A percentile compares a stretch with the other conserved stretches of the same genome.
These are phyloP conservation scores for Nakataea oryzae DNA, from an alignment of 2,329 filamentous ascomycete genomes.

Conservation along the genomic window DNA sequence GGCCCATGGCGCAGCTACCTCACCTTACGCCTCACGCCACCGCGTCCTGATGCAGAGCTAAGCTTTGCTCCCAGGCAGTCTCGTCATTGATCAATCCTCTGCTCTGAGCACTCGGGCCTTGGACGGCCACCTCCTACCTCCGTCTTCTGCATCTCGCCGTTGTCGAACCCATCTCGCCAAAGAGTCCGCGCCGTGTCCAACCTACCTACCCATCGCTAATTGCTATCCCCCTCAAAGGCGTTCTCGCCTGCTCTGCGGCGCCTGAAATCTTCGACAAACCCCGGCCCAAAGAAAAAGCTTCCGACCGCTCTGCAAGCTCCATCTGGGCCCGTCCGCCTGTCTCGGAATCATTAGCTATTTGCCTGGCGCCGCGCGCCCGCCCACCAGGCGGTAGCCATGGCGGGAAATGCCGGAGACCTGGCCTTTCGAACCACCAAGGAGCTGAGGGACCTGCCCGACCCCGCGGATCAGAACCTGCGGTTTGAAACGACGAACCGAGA, in stretches of 20 bases:
- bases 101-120: not conserved
- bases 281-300: too few relatives aligned
- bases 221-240: too few relatives aligned
- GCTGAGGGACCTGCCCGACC: slow-evolving; percentile 9
- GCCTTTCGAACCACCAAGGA: slow-evolving; percentile 2
- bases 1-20: not conserved
- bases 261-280: too few relatives aligned
- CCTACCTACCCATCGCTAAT: too few relatives aligned
- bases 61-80: not conserved
- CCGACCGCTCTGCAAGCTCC: too few relatives aligned
- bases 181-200: too few relatives aligned
- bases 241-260: not conserved
- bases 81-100: not conserved
- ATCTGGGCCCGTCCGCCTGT: not conserved
- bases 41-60: not conserved
- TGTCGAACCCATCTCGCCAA: not conserved
- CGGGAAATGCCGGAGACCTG: not conserved
- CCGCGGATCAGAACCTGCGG: not conserved
- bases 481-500: slow-evolving; percentile 15
- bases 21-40: not conserved
- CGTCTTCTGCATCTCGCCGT: not conserved
- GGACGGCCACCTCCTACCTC: too few relatives aligned
- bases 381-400: slow-evolving; percentile 1
- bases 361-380: too few relatives aligned
- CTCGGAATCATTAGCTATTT: not conserved